Evolutionary conservation across 768 basidiomycete genomes (phyloP), one percentile per base, ranked within the genome.

Genomic region (Tephrocybe sp.): DNA sequence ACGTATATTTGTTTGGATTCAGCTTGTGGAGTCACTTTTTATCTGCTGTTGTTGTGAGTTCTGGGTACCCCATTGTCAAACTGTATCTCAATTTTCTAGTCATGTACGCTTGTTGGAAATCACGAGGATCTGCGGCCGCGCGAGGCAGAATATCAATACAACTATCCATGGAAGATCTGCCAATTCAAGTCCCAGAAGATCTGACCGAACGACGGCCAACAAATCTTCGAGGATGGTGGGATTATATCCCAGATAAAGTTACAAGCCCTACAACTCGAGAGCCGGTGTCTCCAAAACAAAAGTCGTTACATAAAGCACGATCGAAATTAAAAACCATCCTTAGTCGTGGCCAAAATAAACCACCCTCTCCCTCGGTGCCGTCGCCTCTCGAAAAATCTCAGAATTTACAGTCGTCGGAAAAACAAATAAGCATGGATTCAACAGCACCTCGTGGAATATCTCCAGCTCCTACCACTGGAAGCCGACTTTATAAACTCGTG

Each of bases 41-140:
- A 74, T 84, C 21, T 78, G 75, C 54, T 64, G 69, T 31, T 85
- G 83, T 59, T 84, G 84, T 84, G 56, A 54, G 82, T 72, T 10
- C n/a, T 21, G 18, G 13, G 7, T 11, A 16, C 12, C 6, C 19
- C 6, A 4, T 30, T 38, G 38, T 33, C 40, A 11, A 18, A 19
- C 23, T 23, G 13, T 27, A 23, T 24, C 34, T 18, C 44, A 22
- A 44, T 54, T 55, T 33, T 27, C 52, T 54, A 85, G 83, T 84
- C 48, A 33, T 78, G 9, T 78, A 73, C 58, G 79, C 81, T 2
- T 75, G 78, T 27, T 80, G 77, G 72, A 77, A 71, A 57, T 75
- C 80, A 18, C 73, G 73, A 15, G 67, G 70, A 16, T 76, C 76
- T 3, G 71, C 77, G 15, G 72, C 72, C 15, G 75, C 74, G 19